Evolutionary conservation across 176 grass and related monocot species (phyloP).

Genomic region (Avena atlantica): DNA sequence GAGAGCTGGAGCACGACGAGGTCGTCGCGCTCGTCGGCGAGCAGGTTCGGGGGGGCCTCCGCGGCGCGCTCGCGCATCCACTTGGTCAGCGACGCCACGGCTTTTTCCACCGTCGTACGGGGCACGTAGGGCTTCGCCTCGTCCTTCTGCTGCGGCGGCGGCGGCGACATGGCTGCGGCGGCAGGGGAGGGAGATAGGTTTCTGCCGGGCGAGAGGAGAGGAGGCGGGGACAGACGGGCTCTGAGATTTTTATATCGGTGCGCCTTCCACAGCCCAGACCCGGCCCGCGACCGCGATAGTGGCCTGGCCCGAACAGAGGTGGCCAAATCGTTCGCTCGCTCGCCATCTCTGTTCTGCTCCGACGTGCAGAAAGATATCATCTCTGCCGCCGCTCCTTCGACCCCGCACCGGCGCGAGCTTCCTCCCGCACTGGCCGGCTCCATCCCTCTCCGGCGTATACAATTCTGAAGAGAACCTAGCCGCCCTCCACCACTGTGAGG

Average conservation of each 20-base stretch:
- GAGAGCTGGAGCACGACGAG: conserved; percentile 61
- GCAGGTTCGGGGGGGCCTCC: conserved; percentile 48
- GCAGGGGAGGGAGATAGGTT: conserved; percentile 31
- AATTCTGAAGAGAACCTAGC: neutral
- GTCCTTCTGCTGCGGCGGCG: neutral
- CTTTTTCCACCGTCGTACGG: conserved; percentile 44
- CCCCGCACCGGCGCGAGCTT: neutral
- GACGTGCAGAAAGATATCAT: neutral
- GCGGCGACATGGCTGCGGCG: conserved; percentile 33
- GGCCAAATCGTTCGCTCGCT: neutral
- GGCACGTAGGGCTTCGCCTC: conserved; percentile 2
- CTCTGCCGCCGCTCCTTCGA: neutral
- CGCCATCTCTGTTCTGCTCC: neutral
- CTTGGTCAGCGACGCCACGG: conserved; percentile 53
- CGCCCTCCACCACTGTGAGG: neutral
- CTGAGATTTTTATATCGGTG: neutral
- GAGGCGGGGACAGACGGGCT: neutral
- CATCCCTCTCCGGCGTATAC: neutral
- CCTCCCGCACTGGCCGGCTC: neutral
- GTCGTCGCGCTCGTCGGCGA: conserved; percentile 70
- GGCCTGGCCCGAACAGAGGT: neutral
- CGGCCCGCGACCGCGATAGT: too few relatives aligned
- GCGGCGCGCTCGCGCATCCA: conserved; percentile 58
- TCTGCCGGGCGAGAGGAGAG: neutral
- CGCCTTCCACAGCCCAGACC: neutral